These are phyloP conservation scores for Rutstroemia sp. DNA, from an alignment of 2,329 filamentous ascomycete species.

Conservation along the genomic window DNA sequence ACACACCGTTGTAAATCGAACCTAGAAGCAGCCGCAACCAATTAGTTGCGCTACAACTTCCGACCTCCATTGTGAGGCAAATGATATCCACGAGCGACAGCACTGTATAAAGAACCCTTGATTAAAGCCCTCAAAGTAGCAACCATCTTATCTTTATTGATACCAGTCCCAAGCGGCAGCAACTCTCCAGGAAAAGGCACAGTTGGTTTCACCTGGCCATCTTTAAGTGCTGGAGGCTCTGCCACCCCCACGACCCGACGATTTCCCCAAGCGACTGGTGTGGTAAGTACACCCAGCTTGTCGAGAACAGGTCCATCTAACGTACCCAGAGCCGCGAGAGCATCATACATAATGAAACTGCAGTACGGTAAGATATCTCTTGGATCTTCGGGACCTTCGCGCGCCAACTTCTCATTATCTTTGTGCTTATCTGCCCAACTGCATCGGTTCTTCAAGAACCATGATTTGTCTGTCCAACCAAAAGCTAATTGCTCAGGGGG, in stretches of 20 bases:
- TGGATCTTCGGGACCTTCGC: conserved; percentile 11
- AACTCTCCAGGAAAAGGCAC: not conserved
- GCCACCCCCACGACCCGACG: not conserved
- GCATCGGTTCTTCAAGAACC: conserved; percentile 1
- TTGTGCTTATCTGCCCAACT: conserved; percentile 12
- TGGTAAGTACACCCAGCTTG: no score
- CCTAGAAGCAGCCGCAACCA: not conserved
- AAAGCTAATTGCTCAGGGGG: not conserved
- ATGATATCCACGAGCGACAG: not conserved
- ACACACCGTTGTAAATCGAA: not conserved
- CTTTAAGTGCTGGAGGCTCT: no score
- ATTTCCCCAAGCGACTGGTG: not conserved
- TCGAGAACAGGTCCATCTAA: no score
- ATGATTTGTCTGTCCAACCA: no score
- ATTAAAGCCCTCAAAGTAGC: not conserved
- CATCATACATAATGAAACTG: conserved; percentile 24
- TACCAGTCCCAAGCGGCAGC: not conserved
- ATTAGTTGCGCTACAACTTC: no score
- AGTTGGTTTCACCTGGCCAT: not conserved
- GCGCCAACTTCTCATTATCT: conserved; percentile 8
- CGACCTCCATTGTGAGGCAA: no score
- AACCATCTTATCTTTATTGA: not conserved
- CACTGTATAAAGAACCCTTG: not conserved
- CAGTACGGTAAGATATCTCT: conserved; percentile 19
- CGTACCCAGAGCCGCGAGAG: conserved; percentile 23